A percentile compares a stretch with the other conserved stretches of the same genome.
Evolutionary conservation across 768 basidiomycete genomes (phyloP).

Genomic region (Hebeloma cylindrosporum): DNA sequence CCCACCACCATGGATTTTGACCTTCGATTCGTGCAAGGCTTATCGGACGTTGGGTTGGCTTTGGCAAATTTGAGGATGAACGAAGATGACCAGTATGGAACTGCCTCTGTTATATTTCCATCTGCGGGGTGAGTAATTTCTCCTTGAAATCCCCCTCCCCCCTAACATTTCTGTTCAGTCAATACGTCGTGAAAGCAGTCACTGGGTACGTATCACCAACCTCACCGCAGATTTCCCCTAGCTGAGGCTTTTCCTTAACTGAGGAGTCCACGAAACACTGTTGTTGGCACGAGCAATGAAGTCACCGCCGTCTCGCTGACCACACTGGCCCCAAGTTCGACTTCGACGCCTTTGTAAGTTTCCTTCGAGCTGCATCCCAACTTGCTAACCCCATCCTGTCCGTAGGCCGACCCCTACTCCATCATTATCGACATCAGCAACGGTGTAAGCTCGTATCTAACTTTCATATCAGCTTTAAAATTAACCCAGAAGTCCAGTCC

Average conservation of each 20-base stretch:
- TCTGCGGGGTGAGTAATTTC: constrained; percentile 16
- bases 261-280: constrained; percentile 16
- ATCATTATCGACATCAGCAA: no score
- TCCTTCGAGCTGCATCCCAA: neutral
- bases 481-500: no score
- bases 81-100: constrained; percentile 7
- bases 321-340: neutral
- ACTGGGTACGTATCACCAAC: constrained; percentile 14
- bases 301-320: constrained; percentile 12
- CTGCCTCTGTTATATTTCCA: constrained; percentile 14
- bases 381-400: neutral
- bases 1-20: constrained; percentile 8
- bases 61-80: constrained; percentile 11
- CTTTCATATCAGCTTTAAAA: no score
- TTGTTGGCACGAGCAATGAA: constrained; percentile 19
- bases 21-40: constrained; percentile 16
- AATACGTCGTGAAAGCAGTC: constrained; percentile 18
- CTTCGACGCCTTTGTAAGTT: neutral
- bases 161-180: constrained; percentile 7
- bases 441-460: no score
- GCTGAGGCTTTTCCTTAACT: neutral
- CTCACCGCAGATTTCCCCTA: neutral
- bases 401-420: neutral
- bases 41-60: constrained; percentile 18
- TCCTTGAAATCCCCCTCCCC: neutral